Evolutionary conservation across 352 stramenopile genomes (phyloP).

Genomic region (Globisporangium rhizosaccharum): DNA sequence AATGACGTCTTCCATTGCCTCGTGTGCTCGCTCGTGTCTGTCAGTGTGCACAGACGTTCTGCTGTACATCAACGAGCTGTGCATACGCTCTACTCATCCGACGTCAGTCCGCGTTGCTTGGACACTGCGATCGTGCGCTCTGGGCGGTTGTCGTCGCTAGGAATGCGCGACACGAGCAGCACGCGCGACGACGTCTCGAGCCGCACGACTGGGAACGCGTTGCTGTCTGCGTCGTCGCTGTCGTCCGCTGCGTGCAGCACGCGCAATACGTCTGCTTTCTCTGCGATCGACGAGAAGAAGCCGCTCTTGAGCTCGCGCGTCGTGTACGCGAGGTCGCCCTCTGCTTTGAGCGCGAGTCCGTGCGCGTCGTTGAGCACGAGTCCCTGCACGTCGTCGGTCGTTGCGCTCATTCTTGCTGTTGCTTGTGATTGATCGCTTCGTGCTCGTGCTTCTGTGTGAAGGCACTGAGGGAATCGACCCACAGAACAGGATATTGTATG

Average conservation of each 20-base stretch:
- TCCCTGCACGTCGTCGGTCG: constrained; percentile 40
- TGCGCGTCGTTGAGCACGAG: constrained; percentile 74
- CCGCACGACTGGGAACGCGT: constrained; percentile 40
- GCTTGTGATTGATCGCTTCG: not conserved
- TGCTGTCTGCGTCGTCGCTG: constrained; percentile 23
- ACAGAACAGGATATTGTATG: too few relatives aligned
- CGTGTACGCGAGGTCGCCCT: constrained; percentile 54
- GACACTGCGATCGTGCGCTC: constrained; percentile 66
- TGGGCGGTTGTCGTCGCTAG: constrained; percentile 15
- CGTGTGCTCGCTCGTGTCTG: not conserved
- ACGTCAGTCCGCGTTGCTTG: constrained; percentile 24
- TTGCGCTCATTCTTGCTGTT: not conserved
- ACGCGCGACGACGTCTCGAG: constrained; percentile 48
- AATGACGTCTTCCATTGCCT: not conserved
- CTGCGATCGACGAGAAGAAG: constrained; percentile 74
- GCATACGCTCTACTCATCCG: constrained; percentile 18
- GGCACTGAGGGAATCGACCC: too few relatives aligned
- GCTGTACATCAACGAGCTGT: not conserved
- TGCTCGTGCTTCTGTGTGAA: not conserved
- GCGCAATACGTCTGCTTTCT: constrained; percentile 53
- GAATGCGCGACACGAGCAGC: constrained; percentile 55
- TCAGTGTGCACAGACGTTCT: too few relatives aligned
- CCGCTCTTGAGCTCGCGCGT: constrained; percentile 42
- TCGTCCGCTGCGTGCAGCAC: constrained; percentile 26
- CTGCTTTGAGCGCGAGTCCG: constrained; percentile 59